These are phyloP conservation scores for Aspergillus hortae DNA, from an alignment of 2,329 filamentous ascomycete species.

Conservation along the genomic window DNA sequence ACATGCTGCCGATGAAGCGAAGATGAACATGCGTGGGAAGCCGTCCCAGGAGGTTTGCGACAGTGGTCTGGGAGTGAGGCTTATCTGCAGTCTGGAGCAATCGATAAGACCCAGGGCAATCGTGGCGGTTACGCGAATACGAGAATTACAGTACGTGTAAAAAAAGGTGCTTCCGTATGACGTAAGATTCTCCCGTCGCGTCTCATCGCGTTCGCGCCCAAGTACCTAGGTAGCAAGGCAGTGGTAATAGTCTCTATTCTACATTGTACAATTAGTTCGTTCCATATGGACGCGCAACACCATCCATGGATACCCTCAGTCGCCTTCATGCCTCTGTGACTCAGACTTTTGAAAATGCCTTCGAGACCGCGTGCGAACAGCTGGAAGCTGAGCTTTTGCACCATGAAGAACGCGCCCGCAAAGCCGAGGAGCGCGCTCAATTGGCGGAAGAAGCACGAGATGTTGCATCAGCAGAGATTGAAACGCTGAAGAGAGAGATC, in stretches of 20 bases:
- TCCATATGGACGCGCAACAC: not conserved
- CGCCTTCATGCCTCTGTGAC: constrained; percentile 27
- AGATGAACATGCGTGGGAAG: not conserved
- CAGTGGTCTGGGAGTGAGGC: not conserved
- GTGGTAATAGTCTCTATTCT: no score
- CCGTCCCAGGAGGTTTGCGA: not conserved
- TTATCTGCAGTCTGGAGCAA: not conserved
- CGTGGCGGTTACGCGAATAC: not conserved
- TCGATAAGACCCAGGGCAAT: not conserved
- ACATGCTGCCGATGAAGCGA: constrained; percentile 22
- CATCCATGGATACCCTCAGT: constrained; percentile 30
- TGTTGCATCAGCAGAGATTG: constrained; percentile 13
- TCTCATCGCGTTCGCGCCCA: not conserved
- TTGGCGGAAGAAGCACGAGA: constrained; percentile 18
- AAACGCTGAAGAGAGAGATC: constrained; percentile 20
- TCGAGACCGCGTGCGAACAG: constrained; percentile 25
- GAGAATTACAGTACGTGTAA: not conserved
- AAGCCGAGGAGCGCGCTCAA: constrained; percentile 19
- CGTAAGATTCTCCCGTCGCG: not conserved
- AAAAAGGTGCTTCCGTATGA: constrained; percentile 6
- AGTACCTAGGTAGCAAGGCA: not conserved
- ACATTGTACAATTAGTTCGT: no score
- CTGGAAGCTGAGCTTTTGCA: constrained; percentile 21
- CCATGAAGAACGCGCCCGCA: constrained; percentile 19
- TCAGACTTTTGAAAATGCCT: constrained; percentile 23